phyloP scores from a whole-genome alignment of 306 rosid species.

The Vicia faba region DNA sequence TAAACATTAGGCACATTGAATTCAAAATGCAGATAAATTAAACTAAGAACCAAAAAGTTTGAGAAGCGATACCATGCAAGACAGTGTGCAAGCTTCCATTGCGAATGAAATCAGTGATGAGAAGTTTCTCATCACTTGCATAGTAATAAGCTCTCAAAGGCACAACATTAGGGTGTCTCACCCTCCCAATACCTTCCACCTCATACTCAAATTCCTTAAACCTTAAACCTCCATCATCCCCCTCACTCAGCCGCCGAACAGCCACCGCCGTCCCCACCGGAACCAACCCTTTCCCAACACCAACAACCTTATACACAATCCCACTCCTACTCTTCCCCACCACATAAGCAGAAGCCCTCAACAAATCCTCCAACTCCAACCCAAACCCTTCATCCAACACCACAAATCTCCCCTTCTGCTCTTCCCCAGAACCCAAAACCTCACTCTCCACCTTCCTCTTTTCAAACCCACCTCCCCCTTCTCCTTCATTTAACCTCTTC shows the following conservation, averaged over 20 bases:
- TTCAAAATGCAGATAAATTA: background rate
- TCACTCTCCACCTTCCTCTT: conserved; percentile 23
- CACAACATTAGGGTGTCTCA: conserved; percentile 72
- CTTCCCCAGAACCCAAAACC: conserved; percentile 37
- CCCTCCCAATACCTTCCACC: conserved; percentile 64
- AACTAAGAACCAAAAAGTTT: background rate
- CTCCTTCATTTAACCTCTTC: conserved; percentile 31
- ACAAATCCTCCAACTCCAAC: conserved; percentile 74
- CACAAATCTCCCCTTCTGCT: conserved; percentile 62
- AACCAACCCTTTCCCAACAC: conserved; percentile 55
- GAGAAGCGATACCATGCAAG: conserved; percentile 54
- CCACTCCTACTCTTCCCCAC: conserved; percentile 81
- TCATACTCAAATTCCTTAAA: conserved; percentile 70
- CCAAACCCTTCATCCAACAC: conserved; percentile 64
- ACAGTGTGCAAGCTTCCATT: conserved; percentile 72
- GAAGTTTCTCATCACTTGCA: conserved; percentile 71
- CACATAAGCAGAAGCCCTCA: conserved; percentile 83
- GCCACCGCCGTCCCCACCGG: conserved; percentile 57
- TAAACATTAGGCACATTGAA: background rate
- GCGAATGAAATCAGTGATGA: conserved; percentile 70
- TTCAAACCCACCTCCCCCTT: conserved; percentile 47
- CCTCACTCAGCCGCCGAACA: conserved; percentile 64
- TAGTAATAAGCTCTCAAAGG: conserved; percentile 72
- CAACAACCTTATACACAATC: conserved; percentile 70
- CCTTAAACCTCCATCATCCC: conserved; percentile 58